These are phyloP conservation scores for Dendrothele bispora DNA, from an alignment of 768 basidiomycete species.

Conservation along the genomic window DNA sequence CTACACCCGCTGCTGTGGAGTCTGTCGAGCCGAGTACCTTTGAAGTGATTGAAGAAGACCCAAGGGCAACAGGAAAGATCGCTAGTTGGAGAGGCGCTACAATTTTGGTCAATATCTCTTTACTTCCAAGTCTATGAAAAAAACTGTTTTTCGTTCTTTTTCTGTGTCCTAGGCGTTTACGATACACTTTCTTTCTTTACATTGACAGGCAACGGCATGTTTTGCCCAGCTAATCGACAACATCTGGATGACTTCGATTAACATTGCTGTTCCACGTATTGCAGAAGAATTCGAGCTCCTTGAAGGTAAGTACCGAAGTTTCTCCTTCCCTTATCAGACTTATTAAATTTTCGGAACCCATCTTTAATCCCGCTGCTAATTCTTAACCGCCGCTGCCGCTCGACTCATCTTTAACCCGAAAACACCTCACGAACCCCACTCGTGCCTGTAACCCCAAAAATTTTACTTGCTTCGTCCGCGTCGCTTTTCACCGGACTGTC, in stretches of 20 bases:
- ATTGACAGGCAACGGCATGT: not conserved
- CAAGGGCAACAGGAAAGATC: not conserved
- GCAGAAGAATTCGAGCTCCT: not conserved
- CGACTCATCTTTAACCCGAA: too few species aligned
- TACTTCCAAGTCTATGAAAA: too few species aligned
- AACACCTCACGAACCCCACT: too few species aligned
- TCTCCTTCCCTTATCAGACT: not conserved
- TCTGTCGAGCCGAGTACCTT: not conserved
- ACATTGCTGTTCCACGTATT: not conserved
- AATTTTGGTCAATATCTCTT: not conserved
- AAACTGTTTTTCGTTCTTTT: not conserved
- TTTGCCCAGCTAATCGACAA: not conserved
- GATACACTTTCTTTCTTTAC: not conserved
- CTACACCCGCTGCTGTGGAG: conserved; percentile 4
- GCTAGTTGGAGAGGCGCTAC: not conserved
- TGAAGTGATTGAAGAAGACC: not conserved
- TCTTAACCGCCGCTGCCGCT: too few species aligned
- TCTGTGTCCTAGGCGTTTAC: not conserved
- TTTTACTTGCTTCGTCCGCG: too few species aligned
- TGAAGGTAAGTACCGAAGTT: not conserved
- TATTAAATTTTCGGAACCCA: not conserved
- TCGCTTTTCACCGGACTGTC: too few species aligned
- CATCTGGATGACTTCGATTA: conserved; percentile 1
- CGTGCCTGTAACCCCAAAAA: too few species aligned
- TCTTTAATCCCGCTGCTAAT: not conserved